Evolutionary conservation across 2,329 filamentous ascomycete species (phyloP), one percentile per base, ranked within the genome.

Genomic region (Boeremia exigua): DNA sequence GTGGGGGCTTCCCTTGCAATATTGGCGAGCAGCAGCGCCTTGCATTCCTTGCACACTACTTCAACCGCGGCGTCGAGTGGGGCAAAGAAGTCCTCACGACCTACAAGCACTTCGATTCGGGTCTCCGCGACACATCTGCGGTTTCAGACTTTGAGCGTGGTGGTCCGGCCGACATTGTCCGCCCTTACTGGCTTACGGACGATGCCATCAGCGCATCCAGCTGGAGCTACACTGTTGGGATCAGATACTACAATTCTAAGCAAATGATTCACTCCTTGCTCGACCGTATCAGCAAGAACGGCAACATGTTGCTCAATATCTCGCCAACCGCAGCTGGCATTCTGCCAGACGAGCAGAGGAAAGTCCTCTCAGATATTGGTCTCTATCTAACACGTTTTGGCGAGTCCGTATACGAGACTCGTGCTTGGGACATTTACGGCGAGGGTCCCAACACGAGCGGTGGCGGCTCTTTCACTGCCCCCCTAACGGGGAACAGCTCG

Each of bases 251-350:
- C 36, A 32, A 15, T n/a, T 44, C 40, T 28, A 44, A 28, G 28
- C 40, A 44, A 15, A 44, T 44, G 40, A 44, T 44, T n/a, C 40
- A 44, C 40, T 44, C 40, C 9, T 12, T 44, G 40, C 40, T 44
- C 10, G 40, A 44, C 28, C 40, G 40, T 12, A 44, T 44, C 29
- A 44, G 40, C 15, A 44, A 44, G 28, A 44, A 44, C 9, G 40
- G 40, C 29, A 44, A 44, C 28, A 44, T 44, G 40, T n/a, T 44
- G 28, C 40, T 44, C 40, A 44, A 44, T 11, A 44, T 44, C 40
- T 44, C 40, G n/a, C 40, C 40, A 8, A 44, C 40, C 19, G 40
- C 43, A 11, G 32, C 40, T 32, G 36, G 36, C 9, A 17, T 38
- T 15, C 9, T 38, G 15, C 36, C 36, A 38, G 36, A 38, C 36